phyloP scores from a whole-genome alignment of 768 basidiomycete species.

The Hebeloma cylindrosporum region DNA sequence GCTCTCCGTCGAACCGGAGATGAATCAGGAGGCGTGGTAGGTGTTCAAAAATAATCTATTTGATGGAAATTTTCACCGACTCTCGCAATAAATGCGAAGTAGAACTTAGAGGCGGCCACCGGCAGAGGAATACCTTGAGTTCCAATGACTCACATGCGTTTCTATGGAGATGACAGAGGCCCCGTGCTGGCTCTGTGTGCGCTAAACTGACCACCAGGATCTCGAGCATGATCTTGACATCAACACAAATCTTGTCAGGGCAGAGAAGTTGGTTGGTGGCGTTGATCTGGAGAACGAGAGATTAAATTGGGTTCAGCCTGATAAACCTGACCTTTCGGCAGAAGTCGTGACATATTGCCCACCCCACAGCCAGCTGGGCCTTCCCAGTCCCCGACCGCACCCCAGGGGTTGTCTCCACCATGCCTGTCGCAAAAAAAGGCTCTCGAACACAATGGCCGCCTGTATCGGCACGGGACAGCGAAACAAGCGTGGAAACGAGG shows the following conservation, averaged over 20 bases:
- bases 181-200: conserved; percentile 5
- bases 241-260: conserved; percentile 2
- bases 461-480: conserved; percentile 28
- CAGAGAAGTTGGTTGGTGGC: conserved; percentile 12
- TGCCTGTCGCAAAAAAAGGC: conserved; percentile 13
- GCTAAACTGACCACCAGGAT: conserved; percentile 8
- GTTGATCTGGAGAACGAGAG: conserved; percentile 12
- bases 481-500: conserved; percentile 43
- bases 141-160: conserved; percentile 6
- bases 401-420: neutral
- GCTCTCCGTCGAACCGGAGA: too few species aligned
- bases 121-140: too few species aligned
- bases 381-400: neutral
- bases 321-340: conserved; percentile 15
- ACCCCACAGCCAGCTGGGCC: neutral
- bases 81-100: too few species aligned
- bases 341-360: conserved; percentile 3
- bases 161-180: conserved; percentile 12
- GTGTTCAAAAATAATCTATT: too few species aligned
- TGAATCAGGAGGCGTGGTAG: too few species aligned
- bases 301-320: conserved; percentile 18
- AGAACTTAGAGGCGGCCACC: too few species aligned
- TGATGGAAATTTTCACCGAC: too few species aligned
- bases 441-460: conserved; percentile 28
- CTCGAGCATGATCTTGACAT: conserved; percentile 10